Evolutionary conservation across 2,329 filamentous ascomycete species (phyloP).

Genomic region (Penicillium verrucosum): DNA sequence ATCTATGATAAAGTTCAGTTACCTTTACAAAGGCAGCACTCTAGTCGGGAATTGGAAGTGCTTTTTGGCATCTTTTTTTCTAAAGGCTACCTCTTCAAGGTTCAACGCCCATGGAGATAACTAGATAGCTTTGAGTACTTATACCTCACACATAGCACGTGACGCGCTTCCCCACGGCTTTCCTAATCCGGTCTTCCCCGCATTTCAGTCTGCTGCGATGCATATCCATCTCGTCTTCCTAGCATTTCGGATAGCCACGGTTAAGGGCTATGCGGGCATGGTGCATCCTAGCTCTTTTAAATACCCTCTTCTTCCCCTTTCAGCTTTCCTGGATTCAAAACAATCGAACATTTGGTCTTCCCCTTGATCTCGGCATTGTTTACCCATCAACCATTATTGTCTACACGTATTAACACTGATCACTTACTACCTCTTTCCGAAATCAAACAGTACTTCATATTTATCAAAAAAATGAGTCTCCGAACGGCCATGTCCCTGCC

Average conservation of each 20-base stretch:
- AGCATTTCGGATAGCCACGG: slow-evolving; percentile 18
- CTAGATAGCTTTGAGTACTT: background rate
- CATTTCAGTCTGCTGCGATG: background rate
- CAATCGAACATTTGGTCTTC: background rate
- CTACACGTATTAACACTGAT: background rate
- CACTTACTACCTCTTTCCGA: background rate
- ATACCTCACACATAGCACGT: slow-evolving; percentile 6
- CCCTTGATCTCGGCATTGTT: background rate
- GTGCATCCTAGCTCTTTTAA: slow-evolving; percentile 1
- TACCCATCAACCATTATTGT: background rate
- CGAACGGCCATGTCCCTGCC: slow-evolving; percentile 8
- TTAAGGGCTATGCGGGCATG: background rate
- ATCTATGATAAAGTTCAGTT: background rate
- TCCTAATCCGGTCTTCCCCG: slow-evolving; percentile 9
- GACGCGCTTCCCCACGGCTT: slow-evolving; percentile 11
- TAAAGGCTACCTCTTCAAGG: background rate
- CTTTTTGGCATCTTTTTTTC: background rate
- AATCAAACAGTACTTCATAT: background rate
- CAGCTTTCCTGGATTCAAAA: background rate
- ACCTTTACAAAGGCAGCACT: background rate
- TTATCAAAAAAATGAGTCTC: slow-evolving; percentile 13
- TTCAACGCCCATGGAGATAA: background rate
- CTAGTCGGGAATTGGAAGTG: background rate
- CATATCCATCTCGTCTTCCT: background rate
- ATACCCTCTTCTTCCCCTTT: background rate